phyloP scores from a whole-genome alignment of 2,329 filamentous ascomycete genomes.

The Bipolaris zeicola region DNA sequence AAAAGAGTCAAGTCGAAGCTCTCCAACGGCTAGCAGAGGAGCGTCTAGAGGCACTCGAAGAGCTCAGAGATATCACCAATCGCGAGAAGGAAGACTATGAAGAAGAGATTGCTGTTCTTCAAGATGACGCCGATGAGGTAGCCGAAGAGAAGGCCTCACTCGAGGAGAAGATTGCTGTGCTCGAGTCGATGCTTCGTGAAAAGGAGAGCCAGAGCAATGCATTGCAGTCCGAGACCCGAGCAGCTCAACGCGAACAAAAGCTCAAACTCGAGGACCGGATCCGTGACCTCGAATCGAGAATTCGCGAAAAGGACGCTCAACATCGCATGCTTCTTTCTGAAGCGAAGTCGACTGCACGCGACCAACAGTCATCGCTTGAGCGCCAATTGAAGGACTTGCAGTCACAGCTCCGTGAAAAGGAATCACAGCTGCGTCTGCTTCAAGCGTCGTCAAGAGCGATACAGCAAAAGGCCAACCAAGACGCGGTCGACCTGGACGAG shows the following conservation, averaged over 20 bases:
- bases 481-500: slow-evolving; percentile 42
- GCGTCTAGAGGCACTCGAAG: slow-evolving; percentile 54
- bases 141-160: slow-evolving; percentile 61
- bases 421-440: slow-evolving; percentile 31
- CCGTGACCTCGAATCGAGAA: slow-evolving; percentile 29
- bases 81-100: slow-evolving; percentile 58
- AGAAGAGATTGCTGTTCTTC: slow-evolving; percentile 59
- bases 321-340: slow-evolving; percentile 37
- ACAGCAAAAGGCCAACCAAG: slow-evolving; percentile 37
- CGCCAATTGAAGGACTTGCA: slow-evolving; percentile 57
- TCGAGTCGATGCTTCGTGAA: slow-evolving; percentile 46
- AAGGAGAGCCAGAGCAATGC: slow-evolving; percentile 38
- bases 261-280: slow-evolving; percentile 58
- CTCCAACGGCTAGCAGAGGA: slow-evolving; percentile 45
- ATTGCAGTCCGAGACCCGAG: slow-evolving; percentile 49
- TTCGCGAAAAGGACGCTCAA: slow-evolving; percentile 40
- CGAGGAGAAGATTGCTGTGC: slow-evolving; percentile 60
- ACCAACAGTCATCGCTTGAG: slow-evolving; percentile 45
- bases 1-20: slow-evolving; percentile 38
- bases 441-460: slow-evolving; percentile 39
- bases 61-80: slow-evolving; percentile 56
- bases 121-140: slow-evolving; percentile 51
- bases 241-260: slow-evolving; percentile 62
- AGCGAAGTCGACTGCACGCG: slow-evolving; percentile 46
- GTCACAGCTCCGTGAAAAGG: slow-evolving; percentile 33